These are phyloP conservation scores for Stephania yunnanensis DNA, from an alignment of 164 flowering plant genomes.

Conservation along the genomic window DNA sequence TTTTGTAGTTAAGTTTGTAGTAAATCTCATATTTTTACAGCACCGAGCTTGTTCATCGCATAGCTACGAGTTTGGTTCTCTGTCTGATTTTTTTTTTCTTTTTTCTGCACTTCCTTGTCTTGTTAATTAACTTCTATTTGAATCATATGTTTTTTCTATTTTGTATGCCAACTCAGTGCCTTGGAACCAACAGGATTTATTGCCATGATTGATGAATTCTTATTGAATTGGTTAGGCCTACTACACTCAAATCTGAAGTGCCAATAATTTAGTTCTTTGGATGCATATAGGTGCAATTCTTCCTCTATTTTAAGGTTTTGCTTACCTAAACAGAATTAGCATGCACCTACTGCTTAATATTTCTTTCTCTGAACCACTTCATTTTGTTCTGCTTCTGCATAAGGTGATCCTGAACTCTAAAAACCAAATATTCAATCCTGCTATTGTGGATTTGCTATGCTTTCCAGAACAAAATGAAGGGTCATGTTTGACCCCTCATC, in stretches of 20 bases:
- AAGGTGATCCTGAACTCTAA: neutral
- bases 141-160: neutral
- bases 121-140: neutral
- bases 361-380: neutral
- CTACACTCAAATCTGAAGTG: conserved; percentile 16
- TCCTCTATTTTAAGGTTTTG: neutral
- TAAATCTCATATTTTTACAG: neutral
- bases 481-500: neutral
- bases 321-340: neutral
- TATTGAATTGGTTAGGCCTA: conserved; percentile 22
- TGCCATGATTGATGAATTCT: neutral
- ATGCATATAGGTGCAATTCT: neutral
- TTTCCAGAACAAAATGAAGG: neutral
- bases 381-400: neutral
- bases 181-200: neutral
- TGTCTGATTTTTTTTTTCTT: neutral
- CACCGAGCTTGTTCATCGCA: neutral
- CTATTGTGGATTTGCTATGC: neutral
- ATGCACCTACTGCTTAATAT: neutral
- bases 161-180: neutral
- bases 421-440: neutral
- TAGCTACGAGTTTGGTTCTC: neutral
- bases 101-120: no score
- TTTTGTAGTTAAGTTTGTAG: neutral
- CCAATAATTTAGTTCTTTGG: conserved; percentile 2